Evolutionary conservation across 31 red algal species (phyloP), one percentile per base, ranked within the genome.

Genomic region (Porphyra umbilicalis): DNA sequence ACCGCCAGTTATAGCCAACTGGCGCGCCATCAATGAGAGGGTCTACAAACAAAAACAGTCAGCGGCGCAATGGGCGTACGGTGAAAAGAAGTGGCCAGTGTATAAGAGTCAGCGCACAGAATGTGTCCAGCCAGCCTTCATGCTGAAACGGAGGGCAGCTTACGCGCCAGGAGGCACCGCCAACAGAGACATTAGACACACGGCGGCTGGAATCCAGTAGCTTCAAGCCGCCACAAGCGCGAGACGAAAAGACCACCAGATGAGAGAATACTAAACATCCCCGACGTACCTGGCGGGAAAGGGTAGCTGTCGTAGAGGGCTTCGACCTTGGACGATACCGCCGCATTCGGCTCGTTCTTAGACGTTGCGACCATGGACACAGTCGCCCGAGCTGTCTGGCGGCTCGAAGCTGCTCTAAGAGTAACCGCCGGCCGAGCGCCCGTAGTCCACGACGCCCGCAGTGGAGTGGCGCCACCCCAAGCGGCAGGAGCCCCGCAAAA

Each of bases 1-100:
- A 99, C 35, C 97, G 89, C 97, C 97, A 99, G 86, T 99, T 99
- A 75, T 99, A 99, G 33, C 97, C 97, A 13, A 95, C 74, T 30
- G 97, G 97, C 20, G 88, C 71, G 74, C 89, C 93, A 80, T 95
- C 93, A n/a, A 93, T 76, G 5, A 95, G 85, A 2, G 97, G 92
- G 75, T 97, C 57, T 71, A 13, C 57, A 4, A 71, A 0, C 15
- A 71, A 71, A 71, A 29, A n/a, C 20, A 8, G 2, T 5, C 7
- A 29, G 4, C 4, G 0, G 30, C 7, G 42, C 25, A 18, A 71
- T 18, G 4, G 25, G 30, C 3, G 25, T 25, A 71, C 25, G 13
- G 25, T n/a, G 57, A 71, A 71, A 20, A n/a, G 25, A 71, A n/a
- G 20, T 29, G n/a, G n/a, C n/a, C n/a, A n/a, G n/a, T n/a, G n/a